These are phyloP conservation scores for Colletotrichum sp. DNA, from an alignment of 2,329 filamentous ascomycete species.

Conservation along the genomic window DNA sequence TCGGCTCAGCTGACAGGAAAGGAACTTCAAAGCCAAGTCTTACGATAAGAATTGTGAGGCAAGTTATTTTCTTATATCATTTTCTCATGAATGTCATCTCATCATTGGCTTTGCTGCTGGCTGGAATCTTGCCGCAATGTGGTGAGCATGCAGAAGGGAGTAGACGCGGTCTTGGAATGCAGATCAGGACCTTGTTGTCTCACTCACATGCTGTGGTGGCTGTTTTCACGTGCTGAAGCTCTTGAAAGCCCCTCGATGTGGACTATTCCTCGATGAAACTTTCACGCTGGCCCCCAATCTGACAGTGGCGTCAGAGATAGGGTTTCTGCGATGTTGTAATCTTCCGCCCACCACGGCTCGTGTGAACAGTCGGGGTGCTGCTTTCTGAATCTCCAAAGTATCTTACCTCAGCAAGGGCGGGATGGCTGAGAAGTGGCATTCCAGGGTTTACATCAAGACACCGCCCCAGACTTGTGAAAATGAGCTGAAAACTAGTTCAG, in stretches of 20 bases:
- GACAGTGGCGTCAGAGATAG: not conserved
- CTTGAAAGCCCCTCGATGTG: not conserved
- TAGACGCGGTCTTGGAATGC: not conserved
- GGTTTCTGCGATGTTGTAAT: not conserved
- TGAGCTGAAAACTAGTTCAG: not conserved
- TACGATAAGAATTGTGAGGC: not conserved
- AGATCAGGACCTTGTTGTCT: not conserved
- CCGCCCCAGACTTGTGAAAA: not conserved
- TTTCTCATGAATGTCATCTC: not conserved
- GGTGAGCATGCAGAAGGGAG: not conserved
- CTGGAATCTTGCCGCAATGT: not conserved
- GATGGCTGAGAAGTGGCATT: not conserved
- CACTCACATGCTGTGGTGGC: not conserved
- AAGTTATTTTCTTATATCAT: not conserved
- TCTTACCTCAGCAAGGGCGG: not conserved
- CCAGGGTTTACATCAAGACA: not conserved
- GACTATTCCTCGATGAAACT: not conserved
- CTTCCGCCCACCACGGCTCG: not conserved
- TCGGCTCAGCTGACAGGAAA: not conserved
- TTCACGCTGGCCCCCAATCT: not conserved
- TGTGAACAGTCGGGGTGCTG: not conserved
- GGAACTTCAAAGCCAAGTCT: not conserved
- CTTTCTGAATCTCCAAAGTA: not conserved
- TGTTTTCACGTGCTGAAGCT: not conserved
- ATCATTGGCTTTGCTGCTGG: not conserved